phyloP scores from a whole-genome alignment of 108 stramenopile genomes.

The Fragilaria crotonensis region DNA sequence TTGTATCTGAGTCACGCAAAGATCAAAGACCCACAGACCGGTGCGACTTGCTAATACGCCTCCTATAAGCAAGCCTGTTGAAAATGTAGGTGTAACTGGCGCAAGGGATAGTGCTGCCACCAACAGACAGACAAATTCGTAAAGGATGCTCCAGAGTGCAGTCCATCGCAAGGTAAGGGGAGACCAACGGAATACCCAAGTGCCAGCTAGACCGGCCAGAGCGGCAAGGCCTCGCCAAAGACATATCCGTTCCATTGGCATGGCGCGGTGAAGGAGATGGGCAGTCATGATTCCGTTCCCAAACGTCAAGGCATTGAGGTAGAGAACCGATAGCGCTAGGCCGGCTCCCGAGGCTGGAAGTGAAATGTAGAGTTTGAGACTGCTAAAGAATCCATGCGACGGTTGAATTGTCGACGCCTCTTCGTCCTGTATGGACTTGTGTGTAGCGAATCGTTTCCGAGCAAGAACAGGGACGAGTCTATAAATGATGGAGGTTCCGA shows the following conservation, averaged over 20 bases:
- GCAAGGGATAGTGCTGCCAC: slow-evolving; percentile 18
- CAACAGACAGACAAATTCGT: slow-evolving; percentile 37
- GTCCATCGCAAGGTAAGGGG: slow-evolving; percentile 22
- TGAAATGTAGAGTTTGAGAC: too few species aligned
- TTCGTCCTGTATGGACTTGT: not conserved
- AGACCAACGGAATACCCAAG: slow-evolving; percentile 42
- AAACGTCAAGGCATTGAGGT: slow-evolving; percentile 53
- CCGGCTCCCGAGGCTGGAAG: not conserved
- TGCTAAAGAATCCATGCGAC: too few species aligned
- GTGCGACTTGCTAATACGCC: slow-evolving; percentile 56
- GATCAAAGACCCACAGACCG: slow-evolving; percentile 70
- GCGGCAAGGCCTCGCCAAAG: slow-evolving; percentile 47
- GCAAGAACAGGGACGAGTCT: slow-evolving; percentile 17
- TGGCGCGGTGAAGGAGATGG: slow-evolving; percentile 47
- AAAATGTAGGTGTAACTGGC: slow-evolving; percentile 1
- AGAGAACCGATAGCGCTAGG: not conserved
- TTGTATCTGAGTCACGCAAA: slow-evolving; percentile 56
- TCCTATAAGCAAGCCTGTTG: slow-evolving; percentile 30
- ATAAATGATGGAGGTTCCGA: slow-evolving; percentile 31
- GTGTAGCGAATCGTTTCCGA: too few species aligned
- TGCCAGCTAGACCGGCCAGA: slow-evolving; percentile 50
- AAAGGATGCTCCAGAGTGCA: slow-evolving; percentile 49
- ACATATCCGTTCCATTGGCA: slow-evolving; percentile 38
- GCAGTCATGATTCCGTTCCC: slow-evolving; percentile 61
- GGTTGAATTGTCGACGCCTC: too few species aligned